Evolutionary conservation across 2,329 filamentous ascomycete genomes (phyloP).

Genomic region (Cladophialophora psammophila): DNA sequence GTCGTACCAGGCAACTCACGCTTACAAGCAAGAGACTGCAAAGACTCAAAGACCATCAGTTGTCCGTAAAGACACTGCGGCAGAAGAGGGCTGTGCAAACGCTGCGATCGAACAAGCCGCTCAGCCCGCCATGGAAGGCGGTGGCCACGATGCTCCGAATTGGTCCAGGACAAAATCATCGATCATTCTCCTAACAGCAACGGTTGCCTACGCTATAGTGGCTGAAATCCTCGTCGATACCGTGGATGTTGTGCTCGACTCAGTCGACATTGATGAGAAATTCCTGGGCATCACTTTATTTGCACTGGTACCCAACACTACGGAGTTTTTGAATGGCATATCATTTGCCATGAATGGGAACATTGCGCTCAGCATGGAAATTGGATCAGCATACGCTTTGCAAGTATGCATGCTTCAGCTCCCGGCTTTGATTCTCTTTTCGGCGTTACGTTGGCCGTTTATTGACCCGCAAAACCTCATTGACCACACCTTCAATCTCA

Average conservation of each 20-base stretch:
- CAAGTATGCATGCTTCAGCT: conserved; percentile 96
- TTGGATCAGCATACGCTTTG: conserved; percentile 93
- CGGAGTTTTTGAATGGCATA: conserved; percentile 97
- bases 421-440: conserved; percentile 90
- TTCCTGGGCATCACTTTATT: conserved; percentile 97
- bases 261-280: conserved; percentile 92
- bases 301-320: conserved; percentile 95
- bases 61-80: conserved; percentile 40
- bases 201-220: conserved; percentile 92
- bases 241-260: conserved; percentile 92
- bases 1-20: conserved; percentile 50
- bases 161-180: conserved; percentile 94
- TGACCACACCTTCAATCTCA: conserved; percentile 68
- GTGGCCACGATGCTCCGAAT: conserved; percentile 97
- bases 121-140: conserved; percentile 52
- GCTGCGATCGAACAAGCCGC: conserved; percentile 55
- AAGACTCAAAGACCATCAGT: conserved; percentile 46
- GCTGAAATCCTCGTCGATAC: conserved; percentile 97
- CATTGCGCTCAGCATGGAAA: conserved; percentile 98
- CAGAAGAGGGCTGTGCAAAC: conserved; percentile 52
- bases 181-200: conserved; percentile 86
- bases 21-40: conserved; percentile 43
- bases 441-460: conserved; percentile 71
- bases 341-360: conserved; percentile 99
- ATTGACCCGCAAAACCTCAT: conserved; percentile 62